Base-by-base conservation (phyloP, 768 basidiomycete genomes). In the Tylopilus balloui region DNA sequence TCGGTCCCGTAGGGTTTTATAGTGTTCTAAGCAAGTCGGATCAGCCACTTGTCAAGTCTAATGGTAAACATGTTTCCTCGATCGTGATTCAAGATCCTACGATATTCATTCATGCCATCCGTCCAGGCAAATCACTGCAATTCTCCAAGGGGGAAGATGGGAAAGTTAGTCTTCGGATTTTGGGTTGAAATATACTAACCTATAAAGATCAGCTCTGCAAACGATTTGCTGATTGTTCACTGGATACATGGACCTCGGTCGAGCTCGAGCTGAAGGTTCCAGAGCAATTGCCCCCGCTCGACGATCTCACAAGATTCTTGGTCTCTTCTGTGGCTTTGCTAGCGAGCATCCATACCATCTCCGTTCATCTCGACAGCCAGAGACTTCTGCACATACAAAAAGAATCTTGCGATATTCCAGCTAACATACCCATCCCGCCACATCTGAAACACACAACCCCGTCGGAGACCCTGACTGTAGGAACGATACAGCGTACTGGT, bases 11-110 rank as follows among this genome's bases (percentile, higher is more conserved):
- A 58, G 56, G 57, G 9, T 58, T 58, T 45, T 58, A 58, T 41
- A 50, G 57, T 12, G 56, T 50, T 11, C 34, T 58, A 23, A 58
- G 56, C 14, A 59, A 50, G 42, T 47, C 57, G 20, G 45, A 58
- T 35, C 32, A n/a, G 36, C 56, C 56, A 13, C 25, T 55, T 6
- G 52, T 58, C 10, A 48, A 0, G n/a, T 58, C 56, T 7, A 13
- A 32, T n/a, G 52, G 56, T 58, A 45, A 44, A 17, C 0, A 11
- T 10, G 6, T 8, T 2, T 20, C 40, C 6, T 19, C 34, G n/a
- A 20, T 35, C 9, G n/a, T n/a, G n/a, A n/a, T 34, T 6, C 36
- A 19, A 17, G 17, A 15, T 6, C 19, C 14, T 15, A 8, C 4
- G 9, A 36, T 15, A 36, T 29, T 39, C 29, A 39, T 31, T 24